Evolutionary conservation across 108 stramenopile species (phyloP).

Genomic region (Nitzschia palea): DNA sequence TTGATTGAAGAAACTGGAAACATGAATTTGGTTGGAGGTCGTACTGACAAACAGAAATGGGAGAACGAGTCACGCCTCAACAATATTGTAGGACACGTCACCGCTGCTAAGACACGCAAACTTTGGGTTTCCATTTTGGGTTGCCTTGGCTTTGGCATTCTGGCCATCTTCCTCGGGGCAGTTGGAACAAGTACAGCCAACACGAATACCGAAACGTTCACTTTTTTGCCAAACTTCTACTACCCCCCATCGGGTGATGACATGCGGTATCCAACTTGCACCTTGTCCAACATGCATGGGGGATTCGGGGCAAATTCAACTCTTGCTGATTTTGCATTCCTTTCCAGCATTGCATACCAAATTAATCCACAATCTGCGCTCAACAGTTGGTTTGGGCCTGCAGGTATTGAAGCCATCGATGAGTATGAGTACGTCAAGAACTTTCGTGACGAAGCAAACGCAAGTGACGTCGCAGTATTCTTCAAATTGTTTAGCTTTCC

Average conservation of each 20-base stretch:
- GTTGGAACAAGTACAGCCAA: constrained; percentile 14
- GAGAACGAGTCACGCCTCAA: constrained; percentile 40
- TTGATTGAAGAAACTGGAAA: constrained; percentile 45
- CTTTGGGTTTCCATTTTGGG: constrained; percentile 39
- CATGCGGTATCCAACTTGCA: constrained; percentile 59
- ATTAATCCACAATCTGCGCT: constrained; percentile 33
- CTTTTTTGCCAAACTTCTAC: constrained; percentile 30
- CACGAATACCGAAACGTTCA: constrained; percentile 26
- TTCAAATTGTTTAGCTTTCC: constrained; percentile 62
- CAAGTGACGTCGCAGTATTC: constrained; percentile 37
- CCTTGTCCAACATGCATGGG: constrained; percentile 22
- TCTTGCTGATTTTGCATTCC: constrained; percentile 58
- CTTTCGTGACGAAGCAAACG: constrained; percentile 33
- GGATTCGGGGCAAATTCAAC: constrained; percentile 23
- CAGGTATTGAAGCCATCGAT: constrained; percentile 34
- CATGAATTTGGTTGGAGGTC: constrained; percentile 30
- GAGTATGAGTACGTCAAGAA: constrained; percentile 48
- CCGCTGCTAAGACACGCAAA: constrained; percentile 25
- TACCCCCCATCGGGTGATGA: constrained; percentile 33
- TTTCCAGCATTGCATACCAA: constrained; percentile 52
- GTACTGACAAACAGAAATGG: constrained; percentile 27
- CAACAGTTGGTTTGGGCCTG: constrained; percentile 63
- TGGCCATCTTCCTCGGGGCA: constrained; percentile 44
- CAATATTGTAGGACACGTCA: constrained; percentile 41
- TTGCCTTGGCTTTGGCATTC: constrained; percentile 33